Percentiles rank a stretch among this genome's conserved stretches.
Evolutionary conservation across 2,329 filamentous ascomycete genomes (phyloP).

Genomic region (Fusarium subtropicale): DNA sequence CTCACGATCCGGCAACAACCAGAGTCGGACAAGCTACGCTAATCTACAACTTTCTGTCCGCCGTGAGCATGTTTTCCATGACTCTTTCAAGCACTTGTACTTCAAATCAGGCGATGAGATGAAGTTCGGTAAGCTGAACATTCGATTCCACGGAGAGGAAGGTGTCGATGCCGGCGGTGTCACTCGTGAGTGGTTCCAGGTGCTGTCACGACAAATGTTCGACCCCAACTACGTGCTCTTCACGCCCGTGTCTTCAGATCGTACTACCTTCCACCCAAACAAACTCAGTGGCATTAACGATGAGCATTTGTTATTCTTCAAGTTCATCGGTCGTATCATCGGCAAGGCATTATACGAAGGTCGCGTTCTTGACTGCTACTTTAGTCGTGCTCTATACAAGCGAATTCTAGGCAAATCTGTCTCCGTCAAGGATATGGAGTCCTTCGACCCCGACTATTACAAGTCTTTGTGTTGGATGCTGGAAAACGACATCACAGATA

Average conservation of each 20-base stretch:
- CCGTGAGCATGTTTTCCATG: conserved; percentile 95
- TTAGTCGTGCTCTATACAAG: conserved; percentile 98
- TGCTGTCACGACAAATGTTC: conserved; percentile 97
- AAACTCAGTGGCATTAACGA: conserved; percentile 93
- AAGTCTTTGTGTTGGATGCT: conserved; percentile 99
- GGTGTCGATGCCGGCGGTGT: conserved; percentile 98
- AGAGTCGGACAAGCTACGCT: conserved; percentile 77
- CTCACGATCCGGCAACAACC: conserved; percentile 71
- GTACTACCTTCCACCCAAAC: conserved; percentile 98
- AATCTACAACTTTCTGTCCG: conserved; percentile 87
- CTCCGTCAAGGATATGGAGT: conserved; percentile 99
- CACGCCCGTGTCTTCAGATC: conserved; percentile 94
- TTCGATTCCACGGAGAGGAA: conserved; percentile 96
- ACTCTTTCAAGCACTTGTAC: conserved; percentile 98
- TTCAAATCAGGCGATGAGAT: conserved; percentile 97
- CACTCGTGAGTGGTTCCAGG: conserved; percentile 98
- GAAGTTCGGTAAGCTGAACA: conserved; percentile 98
- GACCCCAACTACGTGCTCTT: conserved; percentile 98
- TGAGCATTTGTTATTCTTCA: conserved; percentile 98
- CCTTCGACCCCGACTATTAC: conserved; percentile 97
- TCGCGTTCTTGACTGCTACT: conserved; percentile 96
- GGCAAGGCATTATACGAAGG: conserved; percentile 98
- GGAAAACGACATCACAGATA: conserved; percentile 97
- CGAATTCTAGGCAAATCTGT: conserved; percentile 94
- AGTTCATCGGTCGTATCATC: conserved; percentile 98